Evolutionary conservation across 106 monocot species (phyloP).

Genomic region (Dendrobium nobile): DNA sequence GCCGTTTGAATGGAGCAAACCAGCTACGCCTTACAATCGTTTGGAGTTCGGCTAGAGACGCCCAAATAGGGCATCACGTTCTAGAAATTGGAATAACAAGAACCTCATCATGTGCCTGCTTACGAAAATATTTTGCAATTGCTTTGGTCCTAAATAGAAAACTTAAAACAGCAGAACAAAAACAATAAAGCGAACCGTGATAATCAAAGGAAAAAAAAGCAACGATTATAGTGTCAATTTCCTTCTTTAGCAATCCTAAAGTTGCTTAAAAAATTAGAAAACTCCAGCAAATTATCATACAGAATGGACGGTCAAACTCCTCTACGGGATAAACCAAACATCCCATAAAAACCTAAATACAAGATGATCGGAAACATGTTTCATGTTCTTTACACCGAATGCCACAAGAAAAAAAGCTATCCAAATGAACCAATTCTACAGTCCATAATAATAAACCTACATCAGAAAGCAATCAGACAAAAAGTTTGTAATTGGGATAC

Average conservation of each 20-base stretch:
- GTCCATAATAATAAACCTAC: not conserved
- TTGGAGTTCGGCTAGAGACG: too few species aligned
- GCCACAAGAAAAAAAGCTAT: not conserved
- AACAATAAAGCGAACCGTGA: not conserved
- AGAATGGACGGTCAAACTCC: too few species aligned
- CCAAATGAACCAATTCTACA: not conserved
- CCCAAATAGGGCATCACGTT: not conserved
- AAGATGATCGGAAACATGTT: not conserved
- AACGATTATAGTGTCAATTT: not conserved
- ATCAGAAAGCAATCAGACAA: not conserved
- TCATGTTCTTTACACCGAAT: not conserved
- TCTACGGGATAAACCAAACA: not conserved
- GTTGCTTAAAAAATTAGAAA: not conserved
- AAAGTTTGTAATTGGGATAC: conserved; percentile 6
- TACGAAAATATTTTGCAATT: not conserved
- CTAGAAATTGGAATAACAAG: not conserved
- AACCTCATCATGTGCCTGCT: not conserved
- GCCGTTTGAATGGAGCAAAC: too few species aligned
- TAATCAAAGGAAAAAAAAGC: not conserved
- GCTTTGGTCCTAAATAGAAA: not conserved
- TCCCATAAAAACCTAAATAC: not conserved
- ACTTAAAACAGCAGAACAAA: not conserved
- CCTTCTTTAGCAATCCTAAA: not conserved
- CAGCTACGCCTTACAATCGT: too few species aligned
- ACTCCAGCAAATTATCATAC: too few species aligned